Percentiles rank a stretch among this genome's conserved stretches.
These are phyloP conservation scores for Barbatosphaeria neglecta DNA, from an alignment of 495 filamentous ascomycete genomes.

Conservation along the genomic window DNA sequence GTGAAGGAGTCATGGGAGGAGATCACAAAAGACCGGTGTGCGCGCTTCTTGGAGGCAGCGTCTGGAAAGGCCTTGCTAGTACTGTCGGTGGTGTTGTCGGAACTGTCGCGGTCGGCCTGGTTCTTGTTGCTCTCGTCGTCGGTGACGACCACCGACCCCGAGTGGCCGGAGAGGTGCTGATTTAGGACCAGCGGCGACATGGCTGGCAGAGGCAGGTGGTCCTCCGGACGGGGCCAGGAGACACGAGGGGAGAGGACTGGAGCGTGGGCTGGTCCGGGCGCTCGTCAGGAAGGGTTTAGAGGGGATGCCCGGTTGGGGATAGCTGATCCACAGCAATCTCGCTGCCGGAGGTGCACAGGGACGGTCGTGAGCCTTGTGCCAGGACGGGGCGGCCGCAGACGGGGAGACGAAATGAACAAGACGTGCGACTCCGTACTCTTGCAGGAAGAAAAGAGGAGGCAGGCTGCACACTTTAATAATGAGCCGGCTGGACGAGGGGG, in stretches of 20 bases:
- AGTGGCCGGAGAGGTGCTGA: neutral
- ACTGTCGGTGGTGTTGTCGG: too few relatives aligned
- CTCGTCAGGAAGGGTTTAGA: neutral
- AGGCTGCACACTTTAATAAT: constrained; percentile 1
- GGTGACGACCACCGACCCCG: too few relatives aligned
- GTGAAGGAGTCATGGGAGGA: neutral
- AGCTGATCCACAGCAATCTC: neutral
- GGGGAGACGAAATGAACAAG: neutral
- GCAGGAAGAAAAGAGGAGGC: neutral
- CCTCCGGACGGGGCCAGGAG: neutral
- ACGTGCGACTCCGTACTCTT: neutral
- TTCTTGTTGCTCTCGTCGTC: too few relatives aligned
- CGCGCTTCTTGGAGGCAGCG: neutral
- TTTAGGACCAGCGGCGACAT: neutral
- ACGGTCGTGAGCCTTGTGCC: neutral
- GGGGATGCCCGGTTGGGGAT: neutral
- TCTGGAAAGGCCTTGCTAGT: neutral
- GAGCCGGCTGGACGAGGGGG: neutral
- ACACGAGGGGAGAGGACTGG: neutral
- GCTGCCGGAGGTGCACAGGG: neutral
- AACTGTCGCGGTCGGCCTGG: too few relatives aligned
- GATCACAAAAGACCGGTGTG: neutral
- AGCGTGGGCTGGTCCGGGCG: neutral
- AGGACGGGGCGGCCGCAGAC: neutral
- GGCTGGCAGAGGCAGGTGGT: neutral